Evolutionary conservation across 148 eudicot genomes (phyloP), one percentile per base, ranked within the genome.

Genomic region (Fagopyrum homotropicum): DNA sequence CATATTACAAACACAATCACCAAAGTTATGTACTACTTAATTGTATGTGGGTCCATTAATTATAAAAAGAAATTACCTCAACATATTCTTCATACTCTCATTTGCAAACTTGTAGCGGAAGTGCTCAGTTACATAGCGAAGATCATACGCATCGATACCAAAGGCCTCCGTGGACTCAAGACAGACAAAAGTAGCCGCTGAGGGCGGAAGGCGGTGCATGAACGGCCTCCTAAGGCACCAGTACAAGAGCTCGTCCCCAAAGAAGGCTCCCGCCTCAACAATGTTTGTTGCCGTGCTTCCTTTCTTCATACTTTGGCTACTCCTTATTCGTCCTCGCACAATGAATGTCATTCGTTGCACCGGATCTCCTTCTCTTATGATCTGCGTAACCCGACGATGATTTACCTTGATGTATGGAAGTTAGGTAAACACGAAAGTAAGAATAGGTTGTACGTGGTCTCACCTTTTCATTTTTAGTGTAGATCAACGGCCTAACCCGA

Each of bases 141-240:
- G 92, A 79, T 92, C 79, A 54, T 87, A 85, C 0, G 97, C 88
- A 51, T 91, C 91, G 0, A 94, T 90, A 19, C 89, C 97, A 50
- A 87, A 94, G 0, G 91, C 98, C 78, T 94, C 98, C 0, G 89
- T 87, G 2, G 98, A 75, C 81, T 90, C 95, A 0, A 90, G 69
- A 71, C 95, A 90, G 1, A 83, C 72, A 46, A 94, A 91, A 26
- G 97, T 91, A 0, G 97, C 97, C 0, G 97, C 91, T 9, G 98
- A 91, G 11, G 97, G 88, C 0, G 98, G 98, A 43, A 94, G 93
- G 22, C 97, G 76, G 69, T 90, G 90, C 0, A 80, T 59, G 60
- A 90, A 91, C 4, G 98, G 97, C 73, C 97, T 86, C 17, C 97
- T 84, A 9, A 94, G 91, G 86, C 93, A 85, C 97, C 98, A 94